phyloP scores from a whole-genome alignment of 1,284 basidiomycete species.

The Anthracocystis panici-leucophaei region DNA sequence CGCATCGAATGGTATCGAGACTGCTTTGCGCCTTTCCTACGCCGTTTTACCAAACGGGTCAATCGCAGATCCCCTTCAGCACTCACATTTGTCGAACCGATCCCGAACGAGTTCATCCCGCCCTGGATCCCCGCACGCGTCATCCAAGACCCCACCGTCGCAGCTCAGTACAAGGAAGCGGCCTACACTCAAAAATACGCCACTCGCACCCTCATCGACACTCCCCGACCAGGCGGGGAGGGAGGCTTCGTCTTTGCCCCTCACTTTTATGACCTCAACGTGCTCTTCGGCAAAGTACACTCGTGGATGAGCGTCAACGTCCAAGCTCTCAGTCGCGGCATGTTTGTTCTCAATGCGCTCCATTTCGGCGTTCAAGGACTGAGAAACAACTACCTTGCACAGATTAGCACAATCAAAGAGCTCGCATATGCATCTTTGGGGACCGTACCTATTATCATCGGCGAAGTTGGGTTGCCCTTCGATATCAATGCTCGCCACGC shows the following conservation, averaged over 20 bases:
- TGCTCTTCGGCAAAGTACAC: conserved; percentile 64
- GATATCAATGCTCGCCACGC: conserved; percentile 62
- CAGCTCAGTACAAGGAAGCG: conserved; percentile 24
- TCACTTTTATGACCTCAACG: conserved; percentile 69
- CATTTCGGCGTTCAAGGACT: conserved; percentile 62
- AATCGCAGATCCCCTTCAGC: conserved; percentile 1
- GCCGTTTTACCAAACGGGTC: conserved; percentile 46
- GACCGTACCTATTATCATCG: conserved; percentile 58
- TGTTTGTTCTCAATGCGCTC: conserved; percentile 58
- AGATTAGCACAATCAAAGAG: conserved; percentile 47
- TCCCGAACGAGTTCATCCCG: conserved; percentile 68
- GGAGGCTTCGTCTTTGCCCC: conserved; percentile 59
- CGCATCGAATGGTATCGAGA: conserved; percentile 67
- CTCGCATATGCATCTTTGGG: conserved; percentile 56
- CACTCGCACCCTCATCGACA: conserved; percentile 41
- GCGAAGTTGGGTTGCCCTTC: conserved; percentile 67
- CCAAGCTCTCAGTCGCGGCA: conserved; percentile 63
- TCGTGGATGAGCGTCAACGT: conserved; percentile 65
- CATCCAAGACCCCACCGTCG: conserved; percentile 20
- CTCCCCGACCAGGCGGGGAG: conserved; percentile 46
- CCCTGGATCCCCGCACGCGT: conserved; percentile 52
- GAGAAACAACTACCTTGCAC: conserved; percentile 49
- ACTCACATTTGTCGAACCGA: conserved; percentile 62
- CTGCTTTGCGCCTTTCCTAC: conserved; percentile 64
- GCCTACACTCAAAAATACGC: conserved; percentile 49